Evolutionary conservation across 2,329 filamentous ascomycete species (phyloP).

Genomic region (Colletotrichum costaricense): DNA sequence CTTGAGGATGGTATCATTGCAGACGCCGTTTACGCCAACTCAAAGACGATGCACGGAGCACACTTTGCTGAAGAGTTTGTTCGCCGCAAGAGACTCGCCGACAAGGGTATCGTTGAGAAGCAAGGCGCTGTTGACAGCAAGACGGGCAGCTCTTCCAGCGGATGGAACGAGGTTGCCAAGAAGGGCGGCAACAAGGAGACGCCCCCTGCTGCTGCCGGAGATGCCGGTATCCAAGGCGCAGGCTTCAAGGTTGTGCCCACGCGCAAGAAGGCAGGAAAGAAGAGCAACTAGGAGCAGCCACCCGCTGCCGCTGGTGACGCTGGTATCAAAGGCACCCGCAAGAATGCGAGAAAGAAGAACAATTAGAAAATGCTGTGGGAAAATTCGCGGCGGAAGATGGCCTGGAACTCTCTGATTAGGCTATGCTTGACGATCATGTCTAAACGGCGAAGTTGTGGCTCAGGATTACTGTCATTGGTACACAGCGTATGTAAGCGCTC

Average conservation of each 20-base stretch:
- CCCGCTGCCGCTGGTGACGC: conserved; percentile 51
- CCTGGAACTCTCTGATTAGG: neutral
- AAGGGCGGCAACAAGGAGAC: conserved; percentile 74
- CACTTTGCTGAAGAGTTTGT: conserved; percentile 97
- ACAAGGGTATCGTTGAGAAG: conserved; percentile 88
- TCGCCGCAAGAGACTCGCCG: conserved; percentile 90
- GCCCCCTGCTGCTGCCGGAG: conserved; percentile 52
- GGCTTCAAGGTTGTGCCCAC: conserved; percentile 91
- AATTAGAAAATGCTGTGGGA: conserved; percentile 45
- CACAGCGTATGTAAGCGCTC: conserved; percentile 10
- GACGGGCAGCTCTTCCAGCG: conserved; percentile 57
- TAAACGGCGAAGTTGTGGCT: neutral
- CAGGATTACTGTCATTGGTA: neutral
- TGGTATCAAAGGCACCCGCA: conserved; percentile 71
- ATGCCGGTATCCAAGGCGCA: conserved; percentile 58
- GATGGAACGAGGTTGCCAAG: conserved; percentile 98
- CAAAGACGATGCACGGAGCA: conserved; percentile 89
- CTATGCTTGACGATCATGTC: conserved; percentile 7
- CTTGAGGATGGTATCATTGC: conserved; percentile 84
- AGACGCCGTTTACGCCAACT: conserved; percentile 88
- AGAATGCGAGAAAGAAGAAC: conserved; percentile 84
- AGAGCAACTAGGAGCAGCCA: conserved; percentile 58
- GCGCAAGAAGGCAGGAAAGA: conserved; percentile 91
- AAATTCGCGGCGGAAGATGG: too few relatives aligned
- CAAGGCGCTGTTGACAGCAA: conserved; percentile 68